Conservation (phyloP, 2,329 filamentous ascomycete genomes). For the Venturia asperata region DNA sequence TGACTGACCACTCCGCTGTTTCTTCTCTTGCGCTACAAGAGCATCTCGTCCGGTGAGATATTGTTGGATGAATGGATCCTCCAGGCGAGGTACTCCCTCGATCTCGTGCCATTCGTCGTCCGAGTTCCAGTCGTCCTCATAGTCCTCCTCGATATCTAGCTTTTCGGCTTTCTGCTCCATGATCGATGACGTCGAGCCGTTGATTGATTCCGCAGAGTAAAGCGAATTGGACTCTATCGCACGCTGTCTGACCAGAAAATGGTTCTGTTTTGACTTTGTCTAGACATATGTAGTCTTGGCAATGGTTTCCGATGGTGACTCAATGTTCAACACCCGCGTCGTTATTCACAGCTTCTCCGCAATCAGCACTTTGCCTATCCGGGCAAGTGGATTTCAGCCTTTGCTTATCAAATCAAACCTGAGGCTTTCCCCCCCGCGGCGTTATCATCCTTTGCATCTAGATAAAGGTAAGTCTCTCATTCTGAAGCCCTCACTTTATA, state of each 20-base stretch:
- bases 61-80: conserved; percentile 73
- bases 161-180: conserved; percentile 12
- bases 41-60: conserved; percentile 70
- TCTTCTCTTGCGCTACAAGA: conserved; percentile 74
- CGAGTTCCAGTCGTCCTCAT: conserved; percentile 4
- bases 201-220: not conserved
- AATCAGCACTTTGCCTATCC: not conserved
- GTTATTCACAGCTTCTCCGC: not conserved
- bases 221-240: too few relatives aligned
- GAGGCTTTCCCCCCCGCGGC: not conserved
- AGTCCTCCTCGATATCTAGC: conserved; percentile 28
- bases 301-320: not conserved
- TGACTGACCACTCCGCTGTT: conserved; percentile 65
- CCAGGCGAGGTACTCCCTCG: conserved; percentile 47
- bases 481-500: too few relatives aligned
- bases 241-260: not conserved
- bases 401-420: not conserved
- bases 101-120: conserved; percentile 52
- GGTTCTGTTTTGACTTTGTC: not conserved
- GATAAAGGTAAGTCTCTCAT: not conserved
- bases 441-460: not conserved
- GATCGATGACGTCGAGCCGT: not conserved
- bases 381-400: not conserved
- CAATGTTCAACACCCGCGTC: not conserved
- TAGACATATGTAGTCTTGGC: not conserved